Percentiles rank a stretch among this genome's conserved stretches.
phyloP scores from a whole-genome alignment of 805 yeast genomes.

The Saccharomycodes ludwigii region DNA sequence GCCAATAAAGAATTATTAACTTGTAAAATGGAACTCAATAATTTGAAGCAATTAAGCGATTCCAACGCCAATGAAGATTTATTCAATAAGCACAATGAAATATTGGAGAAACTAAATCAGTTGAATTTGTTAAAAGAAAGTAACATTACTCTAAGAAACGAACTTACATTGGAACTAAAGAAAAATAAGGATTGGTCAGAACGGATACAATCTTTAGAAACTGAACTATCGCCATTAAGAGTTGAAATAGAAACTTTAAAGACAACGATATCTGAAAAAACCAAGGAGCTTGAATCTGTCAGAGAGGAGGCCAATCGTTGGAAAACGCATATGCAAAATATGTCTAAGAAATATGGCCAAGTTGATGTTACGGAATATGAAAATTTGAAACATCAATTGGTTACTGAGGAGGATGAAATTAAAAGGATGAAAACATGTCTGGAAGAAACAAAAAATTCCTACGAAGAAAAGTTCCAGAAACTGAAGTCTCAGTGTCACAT shows the following conservation, averaged over 20 bases:
- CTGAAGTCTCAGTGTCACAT: constrained; percentile 12
- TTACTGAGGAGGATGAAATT: constrained; percentile 22
- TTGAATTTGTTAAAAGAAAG: constrained; percentile 56
- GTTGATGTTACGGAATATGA: constrained; percentile 35
- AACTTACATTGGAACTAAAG: constrained; percentile 24
- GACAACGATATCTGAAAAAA: constrained; percentile 35
- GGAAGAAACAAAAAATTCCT: constrained; percentile 13
- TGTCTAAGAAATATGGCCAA: constrained; percentile 32
- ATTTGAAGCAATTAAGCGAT: constrained; percentile 26
- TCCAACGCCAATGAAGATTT: constrained; percentile 13
- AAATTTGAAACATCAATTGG: constrained; percentile 13
- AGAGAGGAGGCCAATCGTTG: constrained; percentile 48
- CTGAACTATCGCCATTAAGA: constrained; percentile 33
- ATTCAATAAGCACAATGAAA: constrained; percentile 29
- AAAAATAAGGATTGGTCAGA: constrained; percentile 16
- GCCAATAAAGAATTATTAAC: constrained; percentile 38
- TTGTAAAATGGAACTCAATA: constrained; percentile 35
- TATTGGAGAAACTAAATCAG: constrained; percentile 45
- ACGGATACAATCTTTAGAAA: constrained; percentile 23
- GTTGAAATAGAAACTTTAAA: constrained; percentile 25
- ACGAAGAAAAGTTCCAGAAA: constrained; percentile 13
- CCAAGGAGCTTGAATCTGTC: constrained; percentile 33
- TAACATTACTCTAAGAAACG: constrained; percentile 49
- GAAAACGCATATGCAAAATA: constrained; percentile 39
- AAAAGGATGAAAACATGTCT: constrained; percentile 12